Base-by-base conservation (phyloP, 768 basidiomycete genomes). In the Collybia nuda region DNA sequence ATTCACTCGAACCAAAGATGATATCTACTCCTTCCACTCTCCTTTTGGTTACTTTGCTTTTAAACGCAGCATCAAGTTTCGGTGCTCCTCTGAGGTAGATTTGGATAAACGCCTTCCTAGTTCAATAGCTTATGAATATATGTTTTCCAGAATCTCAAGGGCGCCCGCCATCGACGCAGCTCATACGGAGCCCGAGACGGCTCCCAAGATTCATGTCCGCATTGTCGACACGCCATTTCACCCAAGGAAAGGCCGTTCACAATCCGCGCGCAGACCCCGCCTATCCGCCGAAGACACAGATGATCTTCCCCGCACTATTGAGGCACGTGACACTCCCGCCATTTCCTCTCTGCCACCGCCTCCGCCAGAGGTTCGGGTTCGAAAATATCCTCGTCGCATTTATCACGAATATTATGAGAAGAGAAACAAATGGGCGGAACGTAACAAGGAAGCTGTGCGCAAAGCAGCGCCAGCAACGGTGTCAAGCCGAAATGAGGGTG, bases 21-120 rank as follows among this genome's bases (percentile, higher is more conserved):
- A 70, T 75, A 61, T 67, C 68, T 52, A 65, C 69, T 56, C 58
- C 63, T 49, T 67, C 69, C 59, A 12, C 22, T 15, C 61, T 74
- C 51, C 50, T 73, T 56, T 57, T 74, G 51, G 69, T 66, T 53
- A 64, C 69, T 55, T 60, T 76, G 65, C 63, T 70, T 48, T 62
- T 73, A 62, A 69, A 68, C 58, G 69, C 67, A 50, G 65, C 64
- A 43, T 62, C 67, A 47, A 63, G 62, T 46, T 53, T 68, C 50
- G 67, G 70, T 56, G 74, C 72, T 53, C 74, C 74, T 40, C 53
- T 76, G 46, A 68, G 65, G 74, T 73, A n/a, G n/a, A 59, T 41
- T 60, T 63, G 23, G 23, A 18, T 38, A 21, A 32, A 17, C 15
- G 26, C 15, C 3, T 12, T 8, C 18, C 9, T 6, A 5, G 21